Percentiles rank a stretch among this genome's conserved stretches.
These are phyloP conservation scores for Dinochytrium kinnereticum DNA, from an alignment of 371 early-diverging fungal species.

Conservation along the genomic window DNA sequence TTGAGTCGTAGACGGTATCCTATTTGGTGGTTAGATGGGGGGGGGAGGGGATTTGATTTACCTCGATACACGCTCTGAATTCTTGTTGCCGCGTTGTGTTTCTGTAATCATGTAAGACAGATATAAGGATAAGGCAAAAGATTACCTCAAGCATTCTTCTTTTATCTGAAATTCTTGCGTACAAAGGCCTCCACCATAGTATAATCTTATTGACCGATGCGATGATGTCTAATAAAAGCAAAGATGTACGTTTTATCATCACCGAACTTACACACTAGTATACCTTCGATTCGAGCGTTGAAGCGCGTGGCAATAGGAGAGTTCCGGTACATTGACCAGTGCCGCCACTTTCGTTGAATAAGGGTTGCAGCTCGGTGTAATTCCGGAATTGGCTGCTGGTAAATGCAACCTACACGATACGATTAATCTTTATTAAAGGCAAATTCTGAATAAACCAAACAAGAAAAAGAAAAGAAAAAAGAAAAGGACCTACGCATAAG, in stretches of 20 bases:
- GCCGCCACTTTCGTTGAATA: conserved; percentile 55
- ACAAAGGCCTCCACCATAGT: conserved; percentile 57
- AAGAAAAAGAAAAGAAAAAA: neutral
- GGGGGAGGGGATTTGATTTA: neutral
- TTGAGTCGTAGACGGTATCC: conserved; percentile 52
- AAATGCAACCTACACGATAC: conserved; percentile 43
- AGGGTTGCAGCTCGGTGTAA: conserved; percentile 52
- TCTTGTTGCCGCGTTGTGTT: conserved; percentile 47
- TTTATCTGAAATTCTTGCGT: conserved; percentile 39
- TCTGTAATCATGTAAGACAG: conserved; percentile 27
- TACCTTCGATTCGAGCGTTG: conserved; percentile 52
- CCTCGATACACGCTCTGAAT: conserved; percentile 55
- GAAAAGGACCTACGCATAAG: conserved; percentile 45
- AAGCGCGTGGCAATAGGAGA: conserved; percentile 56
- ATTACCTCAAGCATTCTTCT: conserved; percentile 30
- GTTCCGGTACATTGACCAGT: conserved; percentile 56
- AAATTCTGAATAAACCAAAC: neutral
- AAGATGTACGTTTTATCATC: no score
- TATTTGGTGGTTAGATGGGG: neutral
- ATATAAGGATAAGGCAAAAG: neutral
- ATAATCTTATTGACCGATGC: conserved; percentile 48
- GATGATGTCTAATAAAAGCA: conserved; percentile 32
- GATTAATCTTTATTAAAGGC: neutral
- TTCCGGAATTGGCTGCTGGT: conserved; percentile 53
- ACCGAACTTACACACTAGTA: neutral